These are phyloP conservation scores for Salisapilia sapeloensis DNA, from an alignment of 352 stramenopile species.

Conservation along the genomic window DNA sequence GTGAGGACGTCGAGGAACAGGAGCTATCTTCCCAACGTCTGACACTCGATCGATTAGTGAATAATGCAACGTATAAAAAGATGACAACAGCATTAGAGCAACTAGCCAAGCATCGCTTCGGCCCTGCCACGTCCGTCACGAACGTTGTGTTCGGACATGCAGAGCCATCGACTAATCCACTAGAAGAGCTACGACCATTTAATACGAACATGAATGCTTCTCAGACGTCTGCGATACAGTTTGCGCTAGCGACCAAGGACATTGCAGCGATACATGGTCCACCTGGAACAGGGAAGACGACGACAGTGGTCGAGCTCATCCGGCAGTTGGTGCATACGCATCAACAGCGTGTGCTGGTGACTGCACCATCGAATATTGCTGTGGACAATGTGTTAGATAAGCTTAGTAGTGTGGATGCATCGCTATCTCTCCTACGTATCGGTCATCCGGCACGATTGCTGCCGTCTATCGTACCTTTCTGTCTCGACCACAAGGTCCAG, in stretches of 20 bases:
- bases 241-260: conserved; percentile 75
- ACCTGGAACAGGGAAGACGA: conserved; percentile 93
- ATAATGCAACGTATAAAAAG: conserved; percentile 75
- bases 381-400: conserved; percentile 97
- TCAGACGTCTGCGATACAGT: conserved; percentile 58
- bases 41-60: conserved; percentile 68
- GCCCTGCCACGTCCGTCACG: conserved; percentile 30
- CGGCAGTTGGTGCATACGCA: conserved; percentile 77
- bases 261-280: conserved; percentile 86
- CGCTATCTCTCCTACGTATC: conserved; percentile 50
- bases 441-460: conserved; percentile 92
- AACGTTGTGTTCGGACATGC: conserved; percentile 51
- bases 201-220: conserved; percentile 42
- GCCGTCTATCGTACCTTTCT: conserved; percentile 82
- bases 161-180: conserved; percentile 29
- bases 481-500: conserved; percentile 88
- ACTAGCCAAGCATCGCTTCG: conserved; percentile 45
- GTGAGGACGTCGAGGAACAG: conserved; percentile 37
- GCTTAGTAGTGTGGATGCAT: conserved; percentile 30
- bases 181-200: conserved; percentile 26
- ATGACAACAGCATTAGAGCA: conserved; percentile 39
- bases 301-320: conserved; percentile 94
- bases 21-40: conserved; percentile 15
- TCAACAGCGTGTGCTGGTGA: conserved; percentile 88
- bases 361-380: conserved; percentile 95